A percentile compares a stretch with the other conserved stretches of the same genome.
phyloP scores from a whole-genome alignment of 805 yeast species.

The Candida ficus region DNA sequence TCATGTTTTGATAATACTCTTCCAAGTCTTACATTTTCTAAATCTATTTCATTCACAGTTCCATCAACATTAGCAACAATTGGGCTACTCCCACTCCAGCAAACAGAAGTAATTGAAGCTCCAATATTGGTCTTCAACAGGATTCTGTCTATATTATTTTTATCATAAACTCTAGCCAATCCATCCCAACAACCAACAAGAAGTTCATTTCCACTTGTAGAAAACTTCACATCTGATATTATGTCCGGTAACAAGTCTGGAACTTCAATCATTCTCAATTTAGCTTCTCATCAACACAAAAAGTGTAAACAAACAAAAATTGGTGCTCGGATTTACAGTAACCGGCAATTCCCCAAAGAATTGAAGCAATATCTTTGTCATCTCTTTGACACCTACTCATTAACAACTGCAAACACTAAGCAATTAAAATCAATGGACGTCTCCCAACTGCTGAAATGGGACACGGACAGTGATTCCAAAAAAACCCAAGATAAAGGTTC shows the following conservation, averaged over 20 bases:
- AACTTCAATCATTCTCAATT: slow-evolving; percentile 17
- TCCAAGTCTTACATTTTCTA: slow-evolving; percentile 35
- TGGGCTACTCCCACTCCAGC: slow-evolving; percentile 26
- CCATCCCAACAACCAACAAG: slow-evolving; percentile 59
- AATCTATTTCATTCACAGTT: slow-evolving; percentile 44
- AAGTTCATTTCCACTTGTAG: slow-evolving; percentile 33
- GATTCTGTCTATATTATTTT: slow-evolving; percentile 22
- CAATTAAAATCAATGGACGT: slow-evolving; percentile 28
- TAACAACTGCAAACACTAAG: too few species aligned
- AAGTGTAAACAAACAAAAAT: not conserved
- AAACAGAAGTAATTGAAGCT: slow-evolving; percentile 16
- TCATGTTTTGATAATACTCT: slow-evolving; percentile 28
- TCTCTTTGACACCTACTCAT: too few species aligned
- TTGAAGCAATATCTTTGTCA: too few species aligned
- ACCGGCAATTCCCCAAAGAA: not conserved
- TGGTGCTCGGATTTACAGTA: not conserved
- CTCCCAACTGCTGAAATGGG: slow-evolving; percentile 27
- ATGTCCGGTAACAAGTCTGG: slow-evolving; percentile 32
- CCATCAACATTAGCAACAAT: slow-evolving; percentile 53
- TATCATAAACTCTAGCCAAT: slow-evolving; percentile 38
- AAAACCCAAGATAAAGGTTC: slow-evolving; percentile 3
- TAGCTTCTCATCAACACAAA: too few species aligned
- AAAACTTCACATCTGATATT: slow-evolving; percentile 38
- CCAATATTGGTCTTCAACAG: slow-evolving; percentile 19
- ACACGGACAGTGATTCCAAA: slow-evolving; percentile 8